A percentile compares a stretch with the other conserved stretches of the same genome.
Conservation (phyloP, 306 rosid species). For the Cucumis hystrix region DNA sequence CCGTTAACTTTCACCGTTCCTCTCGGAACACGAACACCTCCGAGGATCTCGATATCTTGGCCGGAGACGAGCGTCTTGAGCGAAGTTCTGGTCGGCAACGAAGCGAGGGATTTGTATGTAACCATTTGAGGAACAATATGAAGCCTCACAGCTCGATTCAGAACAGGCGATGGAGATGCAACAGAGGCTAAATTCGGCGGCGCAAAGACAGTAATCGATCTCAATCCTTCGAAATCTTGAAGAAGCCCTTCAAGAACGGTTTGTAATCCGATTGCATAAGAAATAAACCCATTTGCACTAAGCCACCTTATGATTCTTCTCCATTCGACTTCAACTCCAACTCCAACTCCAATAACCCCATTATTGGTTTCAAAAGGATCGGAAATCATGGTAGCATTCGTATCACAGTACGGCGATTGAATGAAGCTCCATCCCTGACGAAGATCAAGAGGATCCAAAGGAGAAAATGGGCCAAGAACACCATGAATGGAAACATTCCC, state of each 20-base stretch:
- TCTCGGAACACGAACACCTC: conserved; percentile 11
- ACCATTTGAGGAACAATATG: conserved; percentile 58
- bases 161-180: conserved; percentile 20
- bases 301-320: conserved; percentile 31
- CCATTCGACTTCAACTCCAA: conserved; percentile 35
- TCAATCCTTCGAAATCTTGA: conserved; percentile 19
- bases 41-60: conserved; percentile 33
- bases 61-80: conserved; percentile 34
- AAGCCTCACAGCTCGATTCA: conserved; percentile 44
- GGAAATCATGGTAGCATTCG: conserved; percentile 2
- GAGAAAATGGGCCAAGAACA: conserved; percentile 42
- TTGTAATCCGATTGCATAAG: conserved; percentile 31
- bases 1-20: conserved; percentile 34
- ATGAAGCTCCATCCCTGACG: conserved; percentile 21
- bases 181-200: conserved; percentile 40
- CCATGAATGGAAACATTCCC: conserved; percentile 43
- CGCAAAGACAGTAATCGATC: conserved; percentile 42
- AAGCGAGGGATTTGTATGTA: conserved; percentile 23
- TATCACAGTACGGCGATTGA: conserved; percentile 22
- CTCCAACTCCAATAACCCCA: not conserved
- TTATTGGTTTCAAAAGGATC: conserved; percentile 11
- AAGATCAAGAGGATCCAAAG: conserved; percentile 20
- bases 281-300: conserved; percentile 36
- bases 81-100: conserved; percentile 22
- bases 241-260: conserved; percentile 44